phyloP scores from a whole-genome alignment of 345 rosid species.

The Passiflora organensis region DNA sequence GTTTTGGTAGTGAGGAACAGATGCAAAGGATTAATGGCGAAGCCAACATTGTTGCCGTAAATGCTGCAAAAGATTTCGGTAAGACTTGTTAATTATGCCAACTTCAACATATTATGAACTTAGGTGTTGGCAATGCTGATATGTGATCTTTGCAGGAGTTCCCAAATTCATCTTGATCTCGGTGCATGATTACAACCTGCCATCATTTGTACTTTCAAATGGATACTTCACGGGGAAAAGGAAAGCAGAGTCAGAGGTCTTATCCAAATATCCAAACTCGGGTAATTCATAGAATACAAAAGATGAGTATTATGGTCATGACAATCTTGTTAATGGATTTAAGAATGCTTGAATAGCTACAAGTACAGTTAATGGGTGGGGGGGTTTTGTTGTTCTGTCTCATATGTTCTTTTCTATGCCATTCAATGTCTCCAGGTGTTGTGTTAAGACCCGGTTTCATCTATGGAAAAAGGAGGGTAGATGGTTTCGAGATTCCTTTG shows the following conservation, averaged over 20 bases:
- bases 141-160: constrained; percentile 43
- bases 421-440: constrained; percentile 47
- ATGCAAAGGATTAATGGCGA: constrained; percentile 87
- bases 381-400: neutral
- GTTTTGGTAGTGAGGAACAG: constrained; percentile 86
- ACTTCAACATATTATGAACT: neutral
- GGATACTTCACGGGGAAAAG: constrained; percentile 92
- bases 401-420: constrained; percentile 1
- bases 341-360: no score
- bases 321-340: no score
- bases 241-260: constrained; percentile 81
- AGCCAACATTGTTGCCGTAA: constrained; percentile 76
- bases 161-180: constrained; percentile 79
- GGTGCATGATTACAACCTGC: constrained; percentile 88
- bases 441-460: constrained; percentile 85
- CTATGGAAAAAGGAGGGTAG: constrained; percentile 66
- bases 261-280: constrained; percentile 75
- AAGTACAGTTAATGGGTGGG: no score
- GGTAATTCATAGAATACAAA: constrained; percentile 35
- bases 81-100: constrained; percentile 17
- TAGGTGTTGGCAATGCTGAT: neutral
- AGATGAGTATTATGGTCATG: neutral
- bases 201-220: constrained; percentile 67
- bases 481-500: constrained; percentile 74
- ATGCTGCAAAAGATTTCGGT: constrained; percentile 80